Evolutionary conservation across 768 basidiomycete species (phyloP), one percentile per base, ranked within the genome.

Genomic region (Boletus barrowsii): DNA sequence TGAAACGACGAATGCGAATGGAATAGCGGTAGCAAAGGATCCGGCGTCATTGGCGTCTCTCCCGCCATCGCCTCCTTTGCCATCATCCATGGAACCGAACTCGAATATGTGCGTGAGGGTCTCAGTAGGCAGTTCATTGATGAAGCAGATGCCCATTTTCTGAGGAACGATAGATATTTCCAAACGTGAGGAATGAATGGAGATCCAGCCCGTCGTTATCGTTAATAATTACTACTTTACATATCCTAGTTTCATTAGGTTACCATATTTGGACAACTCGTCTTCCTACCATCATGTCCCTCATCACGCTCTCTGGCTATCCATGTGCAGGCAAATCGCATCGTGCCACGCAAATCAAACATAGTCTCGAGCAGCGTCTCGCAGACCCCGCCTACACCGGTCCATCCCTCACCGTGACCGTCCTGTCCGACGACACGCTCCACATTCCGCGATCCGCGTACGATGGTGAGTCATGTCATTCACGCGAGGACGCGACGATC

Each of bases 271-370:
- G 22, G 22, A 22, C 22, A 22, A 3, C 22, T 22, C 22, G 22
- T 22, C 22, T 22, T 22, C 3, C 22, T n/a, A 22, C 22, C 22
- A 29, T 9, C 26, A 52, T 53, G 96, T 93, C 96, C n/a, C 79
- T 97, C 40, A 76, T 99, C 60, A 96, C 93, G 3, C 76, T 98
- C 39, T 80, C 89, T 29, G 96, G 96, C 15, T 95, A 80, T 72
- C 96, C 96, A 0, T 85, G 79, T 60, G 86, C 88, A 40, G 95
- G 96, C 52, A 99, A 99, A 73, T 80, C 90, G 1, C 75, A 68
- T n/a, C 75, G 93, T 35, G 88, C 87, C 2, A 55, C 67, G 0
- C 83, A 93, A 66, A 77, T 99, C 44, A 75, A 76, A 49, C 62
- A 65, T 6, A 76, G 81, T 61, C 76, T 98, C 46, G 75, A 86